Percentiles rank a stretch among this genome's conserved stretches.
These are phyloP conservation scores for Neocallimastix lanati DNA, from an alignment of 192 early-diverging fungal species.

Conservation along the genomic window DNA sequence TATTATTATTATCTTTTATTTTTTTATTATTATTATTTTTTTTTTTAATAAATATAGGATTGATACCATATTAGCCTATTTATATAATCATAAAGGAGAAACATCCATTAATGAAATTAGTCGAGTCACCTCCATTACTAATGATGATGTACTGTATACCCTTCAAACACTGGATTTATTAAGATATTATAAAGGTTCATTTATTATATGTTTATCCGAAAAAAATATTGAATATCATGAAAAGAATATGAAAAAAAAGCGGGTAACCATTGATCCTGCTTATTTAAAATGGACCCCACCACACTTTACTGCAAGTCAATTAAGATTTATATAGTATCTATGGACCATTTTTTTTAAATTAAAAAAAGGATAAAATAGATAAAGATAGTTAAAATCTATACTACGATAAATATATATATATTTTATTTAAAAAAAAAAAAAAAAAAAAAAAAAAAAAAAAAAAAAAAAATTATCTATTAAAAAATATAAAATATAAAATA, in stretches of 20 bases:
- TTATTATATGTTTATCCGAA: constrained; percentile 73
- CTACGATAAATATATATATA: no score
- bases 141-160: constrained; percentile 74
- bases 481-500: no score
- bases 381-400: no score
- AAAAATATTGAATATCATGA: constrained; percentile 66
- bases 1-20: no score
- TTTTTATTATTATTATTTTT: no score
- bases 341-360: no score
- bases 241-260: constrained; percentile 40
- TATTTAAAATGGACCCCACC: constrained; percentile 38
- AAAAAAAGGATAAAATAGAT: no score
- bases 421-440: no score
- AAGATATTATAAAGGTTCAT: constrained; percentile 78
- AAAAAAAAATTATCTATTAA: no score
- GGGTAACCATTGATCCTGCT: constrained; percentile 56
- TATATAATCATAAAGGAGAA: constrained; percentile 29
- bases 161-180: constrained; percentile 73
- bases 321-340: constrained; percentile 17
- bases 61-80: background rate
- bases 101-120: constrained; percentile 80
- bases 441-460: no score
- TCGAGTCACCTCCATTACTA: constrained; percentile 63
- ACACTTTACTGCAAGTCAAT: constrained; percentile 23
- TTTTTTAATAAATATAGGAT: background rate